Conservation (phyloP, 1,284 basidiomycete species). For the Wallemia ichthyophaga region DNA sequence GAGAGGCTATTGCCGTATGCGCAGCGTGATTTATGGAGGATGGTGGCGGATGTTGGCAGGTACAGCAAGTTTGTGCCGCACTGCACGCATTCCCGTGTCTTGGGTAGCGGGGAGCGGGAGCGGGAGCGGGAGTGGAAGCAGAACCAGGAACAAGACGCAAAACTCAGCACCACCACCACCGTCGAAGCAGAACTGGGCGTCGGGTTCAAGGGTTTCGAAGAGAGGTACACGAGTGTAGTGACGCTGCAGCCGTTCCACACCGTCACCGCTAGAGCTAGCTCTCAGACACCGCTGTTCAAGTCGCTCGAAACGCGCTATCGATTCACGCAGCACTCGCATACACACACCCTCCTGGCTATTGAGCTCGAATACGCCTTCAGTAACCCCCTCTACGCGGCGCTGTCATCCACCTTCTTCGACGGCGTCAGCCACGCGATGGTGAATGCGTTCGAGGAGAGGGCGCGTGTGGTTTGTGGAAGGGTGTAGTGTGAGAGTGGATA, state of each 20-base stretch:
- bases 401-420: constrained; percentile 54
- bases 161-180: too few relatives aligned
- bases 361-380: constrained; percentile 62
- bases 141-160: too few relatives aligned
- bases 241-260: constrained; percentile 40
- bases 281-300: constrained; percentile 53
- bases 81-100: not conserved
- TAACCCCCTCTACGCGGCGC: constrained; percentile 51
- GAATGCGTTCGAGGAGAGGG: constrained; percentile 62
- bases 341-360: constrained; percentile 42
- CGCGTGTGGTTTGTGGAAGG: constrained; percentile 32
- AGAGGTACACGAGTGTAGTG: constrained; percentile 64
- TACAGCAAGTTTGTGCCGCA: not conserved
- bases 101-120: too few relatives aligned
- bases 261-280: constrained; percentile 49
- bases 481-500: too few relatives aligned
- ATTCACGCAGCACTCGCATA: constrained; percentile 10
- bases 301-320: constrained; percentile 41
- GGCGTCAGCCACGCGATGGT: constrained; percentile 70
- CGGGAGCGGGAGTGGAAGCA: too few relatives aligned
- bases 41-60: not conserved
- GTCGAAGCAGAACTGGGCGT: constrained; percentile 66
- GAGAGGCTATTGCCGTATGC: not conserved
- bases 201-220: constrained; percentile 58
- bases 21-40: not conserved